A percentile compares a stretch with the other conserved stretches of the same genome.
Conservation (phyloP, 257 asterid species). For the Ligustrum vulgare region DNA sequence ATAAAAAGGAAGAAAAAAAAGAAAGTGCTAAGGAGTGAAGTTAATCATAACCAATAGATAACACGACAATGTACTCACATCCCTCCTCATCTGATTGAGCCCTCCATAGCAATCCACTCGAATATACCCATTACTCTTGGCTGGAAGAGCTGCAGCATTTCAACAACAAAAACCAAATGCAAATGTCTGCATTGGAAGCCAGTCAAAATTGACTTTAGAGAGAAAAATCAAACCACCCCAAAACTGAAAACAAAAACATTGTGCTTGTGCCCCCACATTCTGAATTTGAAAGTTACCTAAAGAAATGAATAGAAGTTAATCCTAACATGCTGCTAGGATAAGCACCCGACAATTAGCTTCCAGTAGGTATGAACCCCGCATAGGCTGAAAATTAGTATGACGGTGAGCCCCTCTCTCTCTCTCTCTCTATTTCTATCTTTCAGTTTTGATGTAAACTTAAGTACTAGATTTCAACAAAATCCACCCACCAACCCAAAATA, state of each 20-base stretch:
- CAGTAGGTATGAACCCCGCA: too few relatives aligned
- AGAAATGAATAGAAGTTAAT: neutral
- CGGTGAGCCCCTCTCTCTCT: too few relatives aligned
- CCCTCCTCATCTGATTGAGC: conserved; percentile 99
- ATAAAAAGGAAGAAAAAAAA: conserved; percentile 3
- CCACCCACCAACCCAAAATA: neutral
- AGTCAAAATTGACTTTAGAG: conserved; percentile 55
- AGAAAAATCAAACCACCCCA: conserved; percentile 20
- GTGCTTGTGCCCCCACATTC: neutral
- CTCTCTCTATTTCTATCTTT: too few relatives aligned
- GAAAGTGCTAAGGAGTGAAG: too few relatives aligned
- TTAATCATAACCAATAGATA: conserved; percentile 4
- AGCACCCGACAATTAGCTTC: neutral
- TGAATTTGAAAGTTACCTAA: neutral
- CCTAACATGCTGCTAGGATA: neutral
- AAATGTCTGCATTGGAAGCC: conserved; percentile 85
- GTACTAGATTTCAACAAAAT: too few relatives aligned
- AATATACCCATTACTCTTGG: conserved; percentile 73
- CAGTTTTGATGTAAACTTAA: too few relatives aligned
- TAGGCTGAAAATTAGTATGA: too few relatives aligned
- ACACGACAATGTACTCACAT: conserved; percentile 54
- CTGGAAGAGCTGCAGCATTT: conserved; percentile 97
- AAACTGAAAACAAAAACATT: neutral
- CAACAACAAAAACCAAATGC: conserved; percentile 88
- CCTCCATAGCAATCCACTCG: conserved; percentile 99